Evolutionary conservation across 768 basidiomycete genomes (phyloP).

Genomic region (Mycena alexandri): DNA sequence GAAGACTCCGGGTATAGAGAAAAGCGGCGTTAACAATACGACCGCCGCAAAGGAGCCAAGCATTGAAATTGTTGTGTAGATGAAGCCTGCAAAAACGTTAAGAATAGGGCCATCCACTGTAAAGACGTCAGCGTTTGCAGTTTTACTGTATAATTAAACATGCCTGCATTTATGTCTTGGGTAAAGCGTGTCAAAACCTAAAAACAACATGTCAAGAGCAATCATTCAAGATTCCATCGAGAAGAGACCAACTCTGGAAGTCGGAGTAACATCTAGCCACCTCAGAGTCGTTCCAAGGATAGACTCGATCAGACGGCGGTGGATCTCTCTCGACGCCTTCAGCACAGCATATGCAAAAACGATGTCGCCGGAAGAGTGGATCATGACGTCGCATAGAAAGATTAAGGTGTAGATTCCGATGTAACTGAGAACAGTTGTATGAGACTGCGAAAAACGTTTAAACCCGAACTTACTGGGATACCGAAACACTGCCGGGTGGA

Average conservation of each 20-base stretch:
- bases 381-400: conserved; percentile 14
- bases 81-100: conserved; percentile 34
- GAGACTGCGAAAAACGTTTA: not conserved
- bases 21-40: conserved; percentile 45
- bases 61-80: conserved; percentile 31
- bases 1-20: conserved; percentile 47
- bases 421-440: conserved; percentile 20
- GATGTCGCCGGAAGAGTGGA: conserved; percentile 25
- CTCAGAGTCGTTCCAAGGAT: conserved; percentile 61
- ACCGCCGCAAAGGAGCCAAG: conserved; percentile 48
- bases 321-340: conserved; percentile 31
- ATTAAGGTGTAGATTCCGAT: conserved; percentile 22
- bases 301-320: conserved; percentile 23
- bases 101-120: conserved; percentile 36
- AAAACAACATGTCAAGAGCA: too few species aligned
- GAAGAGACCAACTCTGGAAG: conserved; percentile 55
- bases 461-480: conserved; percentile 37
- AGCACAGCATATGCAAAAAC: conserved; percentile 38
- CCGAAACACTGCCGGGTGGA: conserved; percentile 36
- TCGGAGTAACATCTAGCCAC: conserved; percentile 43
- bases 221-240: too few species aligned
- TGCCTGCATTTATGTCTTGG: conserved; percentile 55
- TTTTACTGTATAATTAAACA: not conserved
- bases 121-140: not conserved
- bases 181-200: conserved; percentile 64